phyloP scores from a whole-genome alignment of 345 rosid genomes.

The Jatropha curcas region DNA sequence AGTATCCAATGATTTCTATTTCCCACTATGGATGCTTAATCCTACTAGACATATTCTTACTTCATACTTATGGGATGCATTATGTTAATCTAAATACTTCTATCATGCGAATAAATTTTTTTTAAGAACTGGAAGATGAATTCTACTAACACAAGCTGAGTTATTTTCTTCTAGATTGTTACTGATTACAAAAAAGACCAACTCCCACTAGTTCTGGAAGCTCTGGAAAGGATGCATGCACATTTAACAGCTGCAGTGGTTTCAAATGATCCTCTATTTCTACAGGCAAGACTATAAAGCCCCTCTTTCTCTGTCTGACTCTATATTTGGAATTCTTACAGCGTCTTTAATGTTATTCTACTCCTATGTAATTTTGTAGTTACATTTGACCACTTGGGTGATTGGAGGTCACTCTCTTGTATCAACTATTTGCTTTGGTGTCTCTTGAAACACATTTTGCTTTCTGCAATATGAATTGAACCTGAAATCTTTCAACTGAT shows the following conservation, averaged over 20 bases:
- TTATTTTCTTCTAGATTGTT: conserved; percentile 50
- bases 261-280: conserved; percentile 80
- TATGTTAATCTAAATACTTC: too few species aligned
- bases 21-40: neutral
- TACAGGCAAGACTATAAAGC: conserved; percentile 58
- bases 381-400: neutral
- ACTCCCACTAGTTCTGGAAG: conserved; percentile 75
- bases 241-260: conserved; percentile 96
- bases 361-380: neutral
- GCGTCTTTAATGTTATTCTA: too few species aligned
- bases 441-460: too few species aligned
- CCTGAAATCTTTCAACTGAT: neutral
- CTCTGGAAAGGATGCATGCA: conserved; percentile 91
- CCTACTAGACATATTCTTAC: neutral
- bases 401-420: neutral
- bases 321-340: neutral
- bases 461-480: too few species aligned
- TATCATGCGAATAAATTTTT: neutral
- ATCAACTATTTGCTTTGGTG: too few species aligned
- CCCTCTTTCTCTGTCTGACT: neutral
- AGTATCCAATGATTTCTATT: neutral
- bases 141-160: neutral
- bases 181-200: conserved; percentile 81
- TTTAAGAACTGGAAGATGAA: neutral
- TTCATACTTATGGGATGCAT: neutral